Base-by-base conservation (phyloP, 345 rosid species). In the Pistacia integerrima region DNA sequence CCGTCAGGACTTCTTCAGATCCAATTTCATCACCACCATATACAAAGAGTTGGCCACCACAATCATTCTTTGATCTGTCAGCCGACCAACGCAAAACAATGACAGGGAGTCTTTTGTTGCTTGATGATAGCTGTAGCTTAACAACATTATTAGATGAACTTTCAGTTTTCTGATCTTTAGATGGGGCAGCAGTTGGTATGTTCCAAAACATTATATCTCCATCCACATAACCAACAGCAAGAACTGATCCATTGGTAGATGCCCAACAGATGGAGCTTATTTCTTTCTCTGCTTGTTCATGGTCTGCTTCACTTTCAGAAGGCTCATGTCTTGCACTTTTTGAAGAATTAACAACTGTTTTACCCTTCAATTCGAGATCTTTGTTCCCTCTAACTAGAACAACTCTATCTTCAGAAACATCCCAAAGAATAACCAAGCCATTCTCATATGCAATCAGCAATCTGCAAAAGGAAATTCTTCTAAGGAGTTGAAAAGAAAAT, bases 231-330 rank as follows among this genome's bases (percentile, higher is more conserved):
- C 98, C 98, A 70, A 90, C 97, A 20, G 94, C 94, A 78, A 92
- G 90, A 83, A 91, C 77, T 58, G 98, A 91, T 61, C 97, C 98
- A 84, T 85, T 84, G 63, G 85, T 70, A 49, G 97, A 89, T 75
- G 94, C 93, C 98, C 98, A 94, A 82, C 98, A 90, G 65, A 94
- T 81, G 76, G 97, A 86, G 84, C 87, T 88, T 82, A 94, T 92
- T 85, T 94, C 93, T 89, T 91, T 94, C 75, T 87, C 97, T 77
- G 71, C 77, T 52, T 65, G 81, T 54, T 85, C 87, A 76, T 81
- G 63, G 61, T 80, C 73, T 49, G 82, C 81, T 51, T 49, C 3
- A 30, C 68, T 70, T 46, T 76, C 83, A 65, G 86, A 82, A 78
- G 75, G 77, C 79, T 87, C 79, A 72, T 71, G 74, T 44, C 49